Evolutionary conservation across 2,329 filamentous ascomycete species (phyloP).

Genomic region (Acrocalymma vagum): DNA sequence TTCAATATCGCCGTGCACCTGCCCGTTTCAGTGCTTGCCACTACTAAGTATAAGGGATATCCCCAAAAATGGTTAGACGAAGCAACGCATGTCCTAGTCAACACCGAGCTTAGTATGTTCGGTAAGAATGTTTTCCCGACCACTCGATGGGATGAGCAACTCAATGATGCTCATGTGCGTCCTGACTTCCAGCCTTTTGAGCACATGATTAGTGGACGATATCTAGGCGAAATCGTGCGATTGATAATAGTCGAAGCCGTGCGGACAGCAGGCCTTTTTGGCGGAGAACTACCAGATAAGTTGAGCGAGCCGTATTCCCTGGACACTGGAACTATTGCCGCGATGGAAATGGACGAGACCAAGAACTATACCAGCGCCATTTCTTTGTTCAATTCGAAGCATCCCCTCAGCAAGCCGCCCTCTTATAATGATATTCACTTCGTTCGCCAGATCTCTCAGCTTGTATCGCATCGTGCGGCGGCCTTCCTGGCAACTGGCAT

Average conservation of each 20-base stretch:
- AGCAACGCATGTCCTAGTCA: constrained; percentile 69
- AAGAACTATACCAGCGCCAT: constrained; percentile 50
- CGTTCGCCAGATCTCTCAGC: constrained; percentile 60
- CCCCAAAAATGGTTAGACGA: constrained; percentile 63
- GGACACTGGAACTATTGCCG: constrained; percentile 67
- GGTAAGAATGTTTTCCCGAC: constrained; percentile 65
- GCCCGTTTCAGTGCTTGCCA: constrained; percentile 62
- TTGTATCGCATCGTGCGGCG: constrained; percentile 67
- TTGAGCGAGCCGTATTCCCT: constrained; percentile 66
- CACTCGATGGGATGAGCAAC: constrained; percentile 68
- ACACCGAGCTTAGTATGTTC: constrained; percentile 74
- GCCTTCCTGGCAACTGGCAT: constrained; percentile 70
- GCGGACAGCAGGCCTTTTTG: constrained; percentile 63
- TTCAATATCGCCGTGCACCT: constrained; percentile 72
- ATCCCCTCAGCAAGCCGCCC: constrained; percentile 57
- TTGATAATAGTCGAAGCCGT: constrained; percentile 69
- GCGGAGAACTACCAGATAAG: constrained; percentile 63
- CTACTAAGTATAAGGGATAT: constrained; percentile 64
- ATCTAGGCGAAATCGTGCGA: constrained; percentile 70
- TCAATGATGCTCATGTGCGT: constrained; percentile 64
- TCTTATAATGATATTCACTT: constrained; percentile 62
- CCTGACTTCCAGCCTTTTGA: constrained; percentile 73
- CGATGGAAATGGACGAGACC: constrained; percentile 61
- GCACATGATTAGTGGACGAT: constrained; percentile 70
- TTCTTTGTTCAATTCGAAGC: constrained; percentile 60